Evolutionary conservation across 495 filamentous ascomycete species (phyloP), one percentile per base, ranked within the genome.

Genomic region (Podospora pseudocomata): DNA sequence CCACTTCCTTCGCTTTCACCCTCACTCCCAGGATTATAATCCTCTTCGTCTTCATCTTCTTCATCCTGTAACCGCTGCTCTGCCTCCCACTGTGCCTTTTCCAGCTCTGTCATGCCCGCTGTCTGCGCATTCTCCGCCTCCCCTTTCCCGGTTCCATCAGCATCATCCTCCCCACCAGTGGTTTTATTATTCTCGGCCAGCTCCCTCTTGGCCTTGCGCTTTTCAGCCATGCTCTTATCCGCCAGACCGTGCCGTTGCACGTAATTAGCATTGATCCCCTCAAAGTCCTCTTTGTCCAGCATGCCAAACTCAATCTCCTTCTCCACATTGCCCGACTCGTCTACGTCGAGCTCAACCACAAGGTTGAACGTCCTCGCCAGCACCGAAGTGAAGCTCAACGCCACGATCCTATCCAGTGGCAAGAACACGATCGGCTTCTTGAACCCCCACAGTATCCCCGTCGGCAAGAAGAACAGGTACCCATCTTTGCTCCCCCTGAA

Each of bases 401-500:
- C 91, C 3, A 88, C 88, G 63, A 98, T 90, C 54, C 84, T 81
- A 58, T 90, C 87, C 59, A 96, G 90, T 3, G 92, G 88, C 68
- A 98, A 88, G 82, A 92, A 97, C 18, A 92, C 73, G 27, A 99
- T 80, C 0, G 95, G 95, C 74, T 99, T 99, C 78, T 97, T 97
- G 86, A 97, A 98, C 1, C 88, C 93, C 83, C 91, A 99, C 32
- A 99, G 76, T 59, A 99, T 94, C 2, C 95, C 95, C 23, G 84
- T 89, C 56, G 90, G 86, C 6, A 97, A 83, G 75, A 98, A 90
- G 79, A 96, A 98, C 13, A 99, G 84, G 69, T 89, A 99, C 13
- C 95, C 94, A 77, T 99, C 95, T 85, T 99, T 99, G 72, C 88
- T 94, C 1, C 95, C 95, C 55, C 93, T 85, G 81, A 93, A 94